Evolutionary conservation across 2,329 filamentous ascomycete species (phyloP), one percentile per base, ranked within the genome.

Genomic region (Truncatella angustata): DNA sequence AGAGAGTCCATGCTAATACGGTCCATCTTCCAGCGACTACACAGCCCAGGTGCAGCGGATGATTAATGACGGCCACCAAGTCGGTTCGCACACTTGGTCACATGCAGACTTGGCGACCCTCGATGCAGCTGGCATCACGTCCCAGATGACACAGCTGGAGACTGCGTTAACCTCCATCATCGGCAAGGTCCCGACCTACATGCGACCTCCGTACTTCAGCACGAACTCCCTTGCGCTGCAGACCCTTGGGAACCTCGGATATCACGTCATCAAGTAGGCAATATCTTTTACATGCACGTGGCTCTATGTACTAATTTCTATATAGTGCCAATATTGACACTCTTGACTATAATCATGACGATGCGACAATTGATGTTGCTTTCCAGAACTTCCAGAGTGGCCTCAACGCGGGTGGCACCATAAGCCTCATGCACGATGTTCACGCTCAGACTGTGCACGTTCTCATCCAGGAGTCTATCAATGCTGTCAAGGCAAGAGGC

Each of bases 81-180:
- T 79, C 54, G 76, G 69, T 24, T 78, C 76, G 44, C 76, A 79
- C 57, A 77, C 74, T 68, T 79, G 76, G 76, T 71, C 70, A 16
- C 77, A 80, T 58, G 67, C 73, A 36, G 69, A 77, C 57, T 62
- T 80, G 23, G 70, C 67, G 54, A 66, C 66, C 34, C 61, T 78
- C 10, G 65, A 65, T 2, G 59, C 63, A 3, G 54, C 56, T 1
- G 67, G 70, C 46, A 70, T 74, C 28, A 66, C 56, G 16, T 61
- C 66, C 3, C 70, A 80, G 55, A 71, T 80, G 60, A 59, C 69
- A 26, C 73, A 73, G 57, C 72, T 75, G 21, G 77, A 81, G 60
- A 70, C 69, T 24, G 77, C 74, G 0, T 54, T 80, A 26, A 62
- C 65, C 18, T 74, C 73, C 53, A 73, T 79, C 47, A 58, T 80